These are phyloP conservation scores for Epicoccum sorghinum DNA, from an alignment of 2,329 filamentous ascomycete species.

Conservation along the genomic window DNA sequence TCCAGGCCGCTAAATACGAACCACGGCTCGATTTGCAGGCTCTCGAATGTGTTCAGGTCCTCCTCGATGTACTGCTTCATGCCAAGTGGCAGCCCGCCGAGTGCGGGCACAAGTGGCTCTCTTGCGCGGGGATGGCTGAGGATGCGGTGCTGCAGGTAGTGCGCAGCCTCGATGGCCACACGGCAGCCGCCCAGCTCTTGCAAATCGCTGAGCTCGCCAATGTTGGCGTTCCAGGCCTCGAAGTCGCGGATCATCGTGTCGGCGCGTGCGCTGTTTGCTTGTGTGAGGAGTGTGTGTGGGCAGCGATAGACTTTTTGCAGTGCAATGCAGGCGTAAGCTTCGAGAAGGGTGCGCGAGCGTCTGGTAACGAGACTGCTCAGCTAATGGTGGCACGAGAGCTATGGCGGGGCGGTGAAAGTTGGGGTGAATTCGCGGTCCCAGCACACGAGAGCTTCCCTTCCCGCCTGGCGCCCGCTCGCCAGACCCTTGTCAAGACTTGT, in stretches of 20 bases:
- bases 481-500: conserved; percentile 11
- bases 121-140: conserved; percentile 64
- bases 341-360: neutral
- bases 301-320: neutral
- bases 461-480: conserved; percentile 4
- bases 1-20: conserved; percentile 94
- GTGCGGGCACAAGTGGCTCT: conserved; percentile 86
- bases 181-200: conserved; percentile 74
- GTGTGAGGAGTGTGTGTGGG: neutral
- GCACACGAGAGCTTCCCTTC: conserved; percentile 18
- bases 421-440: conserved; percentile 12
- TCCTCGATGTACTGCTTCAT: conserved; percentile 76
- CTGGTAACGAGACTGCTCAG: neutral
- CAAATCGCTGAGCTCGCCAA: conserved; percentile 65
- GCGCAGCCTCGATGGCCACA: conserved; percentile 86
- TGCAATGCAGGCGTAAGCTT: neutral
- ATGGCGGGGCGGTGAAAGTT: conserved; percentile 16
- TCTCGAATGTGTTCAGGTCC: conserved; percentile 75
- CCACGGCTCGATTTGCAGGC: conserved; percentile 73
- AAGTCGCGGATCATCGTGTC: conserved; percentile 54
- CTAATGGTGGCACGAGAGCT: neutral
- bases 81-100: conserved; percentile 85
- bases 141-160: conserved; percentile 78
- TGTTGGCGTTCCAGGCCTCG: conserved; percentile 62
- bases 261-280: conserved; percentile 22